phyloP scores from a whole-genome alignment of 164 flowering plant species.

The Magnolia officinalis region DNA sequence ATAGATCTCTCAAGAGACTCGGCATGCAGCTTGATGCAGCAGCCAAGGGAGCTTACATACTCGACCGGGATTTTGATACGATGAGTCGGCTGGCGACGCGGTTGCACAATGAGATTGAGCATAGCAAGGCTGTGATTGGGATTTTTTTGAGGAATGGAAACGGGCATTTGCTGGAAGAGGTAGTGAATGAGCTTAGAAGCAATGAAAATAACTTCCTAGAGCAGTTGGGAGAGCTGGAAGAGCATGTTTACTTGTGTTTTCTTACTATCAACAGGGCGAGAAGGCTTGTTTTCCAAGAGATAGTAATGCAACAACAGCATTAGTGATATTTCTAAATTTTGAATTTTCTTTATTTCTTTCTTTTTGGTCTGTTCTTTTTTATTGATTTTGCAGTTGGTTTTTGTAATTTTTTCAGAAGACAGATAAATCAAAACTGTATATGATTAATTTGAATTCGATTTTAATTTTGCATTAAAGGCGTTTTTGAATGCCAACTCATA shows the following conservation, averaged over 20 bases:
- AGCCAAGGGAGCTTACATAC: conserved; percentile 57
- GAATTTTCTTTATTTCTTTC: not conserved
- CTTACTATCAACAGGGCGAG: conserved; percentile 71
- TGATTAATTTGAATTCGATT: too few species aligned
- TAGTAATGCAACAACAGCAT: conserved; percentile 18
- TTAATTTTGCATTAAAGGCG: too few species aligned
- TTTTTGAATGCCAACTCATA: too few species aligned
- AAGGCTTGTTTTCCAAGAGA: conserved; percentile 46
- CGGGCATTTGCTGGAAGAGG: conserved; percentile 49
- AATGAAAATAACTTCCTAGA: conserved; percentile 51
- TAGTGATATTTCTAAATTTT: not conserved
- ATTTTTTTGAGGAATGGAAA: conserved; percentile 50
- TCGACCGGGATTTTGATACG: conserved; percentile 68
- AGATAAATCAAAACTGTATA: too few species aligned
- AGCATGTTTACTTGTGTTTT: conserved; percentile 64
- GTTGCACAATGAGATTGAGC: conserved; percentile 63
- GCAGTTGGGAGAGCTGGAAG: conserved; percentile 69
- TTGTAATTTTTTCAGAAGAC: too few species aligned
- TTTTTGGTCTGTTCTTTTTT: too few species aligned
- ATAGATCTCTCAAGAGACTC: conserved; percentile 13
- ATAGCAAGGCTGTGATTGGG: conserved; percentile 36
- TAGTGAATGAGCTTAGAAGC: conserved; percentile 47
- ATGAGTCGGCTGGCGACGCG: conserved; percentile 52
- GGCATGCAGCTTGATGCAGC: conserved; percentile 60
- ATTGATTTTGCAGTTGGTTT: too few species aligned